Conservation (phyloP, 2,329 filamentous ascomycete species). For the Camillea tinctor region DNA sequence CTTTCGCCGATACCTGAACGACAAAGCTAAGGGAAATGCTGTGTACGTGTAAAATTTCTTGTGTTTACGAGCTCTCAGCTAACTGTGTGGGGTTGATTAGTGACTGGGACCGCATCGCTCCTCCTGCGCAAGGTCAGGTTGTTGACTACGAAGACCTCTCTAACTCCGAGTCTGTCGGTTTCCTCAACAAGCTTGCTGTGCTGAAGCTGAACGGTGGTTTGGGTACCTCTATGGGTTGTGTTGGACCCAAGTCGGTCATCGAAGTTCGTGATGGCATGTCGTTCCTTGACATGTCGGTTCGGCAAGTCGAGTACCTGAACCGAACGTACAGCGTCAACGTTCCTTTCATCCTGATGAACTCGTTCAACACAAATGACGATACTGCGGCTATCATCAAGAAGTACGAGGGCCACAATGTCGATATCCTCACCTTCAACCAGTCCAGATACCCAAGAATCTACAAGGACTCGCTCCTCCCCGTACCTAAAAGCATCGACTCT, state of each 20-base stretch:
- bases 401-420: slow-evolving; percentile 99
- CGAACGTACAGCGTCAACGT: slow-evolving; percentile 96
- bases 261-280: slow-evolving; percentile 99
- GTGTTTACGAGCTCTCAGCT: slow-evolving; percentile 11
- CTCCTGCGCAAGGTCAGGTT: slow-evolving; percentile 89
- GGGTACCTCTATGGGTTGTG: slow-evolving; percentile 98
- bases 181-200: slow-evolving; percentile 95
- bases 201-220: slow-evolving; percentile 99
- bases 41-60: slow-evolving; percentile 53
- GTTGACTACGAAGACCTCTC: slow-evolving; percentile 90
- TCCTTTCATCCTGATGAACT: slow-evolving; percentile 99
- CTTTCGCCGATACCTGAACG: slow-evolving; percentile 96
- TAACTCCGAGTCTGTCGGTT: slow-evolving; percentile 86
- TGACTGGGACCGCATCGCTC: slow-evolving; percentile 95
- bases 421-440: slow-evolving; percentile 99
- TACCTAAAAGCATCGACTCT: slow-evolving; percentile 85
- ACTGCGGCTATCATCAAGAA: slow-evolving; percentile 99
- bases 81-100: slow-evolving; percentile 45
- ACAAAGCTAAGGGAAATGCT: slow-evolving; percentile 96
- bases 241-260: slow-evolving; percentile 98
- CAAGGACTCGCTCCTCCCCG: slow-evolving; percentile 96
- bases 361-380: slow-evolving; percentile 99
- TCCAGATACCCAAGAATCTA: slow-evolving; percentile 96
- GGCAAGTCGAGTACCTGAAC: slow-evolving; percentile 99
- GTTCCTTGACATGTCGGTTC: slow-evolving; percentile 96